Conservation (phyloP, 176 grass and related monocot species). For the Phragmites australis region DNA sequence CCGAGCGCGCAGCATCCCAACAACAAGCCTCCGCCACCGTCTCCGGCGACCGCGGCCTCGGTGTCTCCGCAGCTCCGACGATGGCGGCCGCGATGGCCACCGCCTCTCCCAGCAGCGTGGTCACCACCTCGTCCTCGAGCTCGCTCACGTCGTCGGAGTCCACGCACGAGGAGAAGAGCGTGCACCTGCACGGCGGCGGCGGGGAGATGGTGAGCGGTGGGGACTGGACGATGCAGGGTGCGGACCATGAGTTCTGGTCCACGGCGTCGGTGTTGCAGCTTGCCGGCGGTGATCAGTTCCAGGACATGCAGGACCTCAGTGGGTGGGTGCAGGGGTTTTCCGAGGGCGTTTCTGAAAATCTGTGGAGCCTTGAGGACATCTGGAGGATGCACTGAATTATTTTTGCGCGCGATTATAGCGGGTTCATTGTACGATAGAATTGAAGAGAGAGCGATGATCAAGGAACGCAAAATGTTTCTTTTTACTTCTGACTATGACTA, state of each 20-base stretch:
- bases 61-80: neutral
- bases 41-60: neutral
- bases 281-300: neutral
- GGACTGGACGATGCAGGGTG: neutral
- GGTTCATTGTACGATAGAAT: neutral
- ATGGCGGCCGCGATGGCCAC: neutral
- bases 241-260: slow-evolving; percentile 38
- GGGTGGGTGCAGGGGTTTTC: slow-evolving; percentile 57
- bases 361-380: slow-evolving; percentile 65
- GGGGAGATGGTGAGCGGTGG: neutral
- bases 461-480: neutral
- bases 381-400: slow-evolving; percentile 35
- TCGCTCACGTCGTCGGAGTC: slow-evolving; percentile 27
- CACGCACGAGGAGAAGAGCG: neutral
- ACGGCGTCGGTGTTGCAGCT: neutral
- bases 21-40: neutral
- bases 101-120: neutral
- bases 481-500: neutral
- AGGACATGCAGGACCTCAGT: slow-evolving; percentile 7
- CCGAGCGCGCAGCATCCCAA: slow-evolving; percentile 14
- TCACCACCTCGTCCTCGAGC: slow-evolving; percentile 23
- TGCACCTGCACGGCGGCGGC: neutral
- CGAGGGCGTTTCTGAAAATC: neutral
- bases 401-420: too few species aligned
- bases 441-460: neutral